Evolutionary conservation across 139 green algal species (phyloP), one percentile per base, ranked within the genome.

Genomic region (Helicosporidium sp.): DNA sequence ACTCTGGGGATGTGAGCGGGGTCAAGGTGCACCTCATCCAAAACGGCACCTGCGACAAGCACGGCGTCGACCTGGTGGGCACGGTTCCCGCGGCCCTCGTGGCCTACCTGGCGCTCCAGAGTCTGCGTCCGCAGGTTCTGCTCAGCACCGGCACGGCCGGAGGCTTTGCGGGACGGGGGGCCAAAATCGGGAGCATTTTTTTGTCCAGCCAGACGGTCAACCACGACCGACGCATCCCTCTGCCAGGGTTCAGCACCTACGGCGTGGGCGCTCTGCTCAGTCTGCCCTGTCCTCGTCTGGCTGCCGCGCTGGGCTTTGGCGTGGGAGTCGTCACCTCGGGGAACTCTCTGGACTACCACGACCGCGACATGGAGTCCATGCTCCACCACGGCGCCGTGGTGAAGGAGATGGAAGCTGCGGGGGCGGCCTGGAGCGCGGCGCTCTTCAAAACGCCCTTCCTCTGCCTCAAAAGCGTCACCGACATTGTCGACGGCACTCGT

Each of bases 391-490:
- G 57, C 13, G 77, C 73, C 5, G 48, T 65, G 2, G 58, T 95
- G 5, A 94, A 95, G 52, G 87, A 97, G 57, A 97, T 97, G 87
- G 87, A 97, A 57, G 81, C 72, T 1, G 82, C 80, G 3, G 76
- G 70, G 17, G 73, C 90, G 26, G 76, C 76, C 0, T 91, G 80
- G 79, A 56, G 68, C 18, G 73, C 70, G 3, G 31, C 56, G 33
- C 51, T 91, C 6, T 85, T 73, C 44, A 26, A 48, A 13, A 67
- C 52, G 8, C 82, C 86, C 17, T 56, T 94, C 23, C 65, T 95
- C 28, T 77, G 62, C 45, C 36, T 88, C 27, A 94, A 91, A 64
- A 44, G 70, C 16, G 58, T 88, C 22, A 94, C 85, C 0, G 87
- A 96, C 69, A 94, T 95, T 60, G 87, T 96, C 43, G 87, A 96